These are phyloP conservation scores for Vigna trinervia DNA, from an alignment of 306 rosid genomes.

Conservation along the genomic window DNA sequence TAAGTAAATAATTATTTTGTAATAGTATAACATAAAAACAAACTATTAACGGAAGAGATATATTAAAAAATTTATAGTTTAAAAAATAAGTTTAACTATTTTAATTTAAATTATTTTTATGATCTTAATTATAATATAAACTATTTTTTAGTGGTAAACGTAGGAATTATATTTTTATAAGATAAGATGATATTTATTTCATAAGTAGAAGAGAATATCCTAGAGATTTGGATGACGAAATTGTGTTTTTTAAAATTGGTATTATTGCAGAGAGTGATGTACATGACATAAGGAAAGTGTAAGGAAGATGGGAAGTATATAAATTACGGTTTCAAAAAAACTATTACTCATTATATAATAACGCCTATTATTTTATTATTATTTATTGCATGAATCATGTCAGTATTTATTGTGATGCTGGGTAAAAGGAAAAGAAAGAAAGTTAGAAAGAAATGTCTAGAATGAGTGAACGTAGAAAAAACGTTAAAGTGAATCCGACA, in stretches of 20 bases:
- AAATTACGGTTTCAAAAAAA: slow-evolving; percentile 12
- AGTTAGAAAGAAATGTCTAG: slow-evolving; percentile 12
- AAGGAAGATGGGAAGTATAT: slow-evolving; percentile 10
- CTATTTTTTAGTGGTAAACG: no score
- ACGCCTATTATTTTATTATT: slow-evolving; percentile 11
- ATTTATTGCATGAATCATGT: slow-evolving; percentile 1
- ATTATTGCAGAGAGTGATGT: slow-evolving; percentile 7
- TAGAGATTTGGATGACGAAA: slow-evolving; percentile 5
- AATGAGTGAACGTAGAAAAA: slow-evolving; percentile 40
- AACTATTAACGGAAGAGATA: no score
- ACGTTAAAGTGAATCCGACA: slow-evolving; percentile 45
- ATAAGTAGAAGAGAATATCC: no score
- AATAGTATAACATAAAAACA: no score
- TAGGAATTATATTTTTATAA: no score
- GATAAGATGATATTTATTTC: no score
- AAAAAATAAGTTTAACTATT: no score
- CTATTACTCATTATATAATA: neutral
- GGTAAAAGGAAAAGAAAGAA: neutral
- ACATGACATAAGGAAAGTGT: slow-evolving; percentile 39
- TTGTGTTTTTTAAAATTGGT: neutral
- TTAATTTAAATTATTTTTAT: no score
- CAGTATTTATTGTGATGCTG: neutral
- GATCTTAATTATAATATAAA: no score
- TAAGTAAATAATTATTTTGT: no score
- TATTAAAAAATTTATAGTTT: no score